A percentile compares a stretch with the other conserved stretches of the same genome.
Evolutionary conservation across 306 rosid genomes (phyloP).

Genomic region (Urtica urens): DNA sequence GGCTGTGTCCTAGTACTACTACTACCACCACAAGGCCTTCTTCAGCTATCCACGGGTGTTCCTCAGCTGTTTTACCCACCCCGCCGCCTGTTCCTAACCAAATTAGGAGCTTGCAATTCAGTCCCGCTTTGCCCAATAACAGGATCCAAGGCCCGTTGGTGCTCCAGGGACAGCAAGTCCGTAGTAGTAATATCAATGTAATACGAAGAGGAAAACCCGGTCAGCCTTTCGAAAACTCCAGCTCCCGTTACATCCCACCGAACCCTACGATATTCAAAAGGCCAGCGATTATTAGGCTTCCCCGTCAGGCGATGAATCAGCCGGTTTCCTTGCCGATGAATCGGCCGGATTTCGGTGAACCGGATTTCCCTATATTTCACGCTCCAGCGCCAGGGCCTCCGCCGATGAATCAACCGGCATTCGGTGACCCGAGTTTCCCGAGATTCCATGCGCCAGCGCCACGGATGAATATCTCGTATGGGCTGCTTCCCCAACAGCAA

Average conservation of each 20-base stretch:
- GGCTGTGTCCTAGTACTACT: no score
- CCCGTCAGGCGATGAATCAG: no score
- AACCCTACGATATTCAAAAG: constrained; percentile 26
- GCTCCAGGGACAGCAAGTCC: constrained; percentile 18
- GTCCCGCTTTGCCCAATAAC: constrained; percentile 16
- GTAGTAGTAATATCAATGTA: constrained; percentile 24
- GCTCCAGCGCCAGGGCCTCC: constrained; percentile 13
- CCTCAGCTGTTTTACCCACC: constrained; percentile 14
- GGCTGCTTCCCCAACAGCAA: constrained; percentile 20
- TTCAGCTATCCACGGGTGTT: constrained; percentile 13
- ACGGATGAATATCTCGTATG: no score
- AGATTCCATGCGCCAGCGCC: no score
- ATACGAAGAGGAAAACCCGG: constrained; percentile 28
- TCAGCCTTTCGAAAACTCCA: constrained; percentile 11
- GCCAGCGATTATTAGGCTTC: constrained; percentile 12
- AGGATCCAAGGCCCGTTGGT: constrained; percentile 19
- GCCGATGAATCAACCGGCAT: constrained; percentile 11
- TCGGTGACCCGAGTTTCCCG: constrained; percentile 17
- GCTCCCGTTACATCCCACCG: constrained; percentile 12
- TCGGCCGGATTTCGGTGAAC: constrained; percentile 14
- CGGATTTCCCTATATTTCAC: constrained; percentile 13
- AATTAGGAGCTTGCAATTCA: constrained; percentile 22
- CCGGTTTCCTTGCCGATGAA: constrained; percentile 7
- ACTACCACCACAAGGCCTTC: constrained; percentile 26
- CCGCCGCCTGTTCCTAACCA: constrained; percentile 25